Conservation (phyloP, 2,329 filamentous ascomycete species). For the Monilinia laxa region DNA sequence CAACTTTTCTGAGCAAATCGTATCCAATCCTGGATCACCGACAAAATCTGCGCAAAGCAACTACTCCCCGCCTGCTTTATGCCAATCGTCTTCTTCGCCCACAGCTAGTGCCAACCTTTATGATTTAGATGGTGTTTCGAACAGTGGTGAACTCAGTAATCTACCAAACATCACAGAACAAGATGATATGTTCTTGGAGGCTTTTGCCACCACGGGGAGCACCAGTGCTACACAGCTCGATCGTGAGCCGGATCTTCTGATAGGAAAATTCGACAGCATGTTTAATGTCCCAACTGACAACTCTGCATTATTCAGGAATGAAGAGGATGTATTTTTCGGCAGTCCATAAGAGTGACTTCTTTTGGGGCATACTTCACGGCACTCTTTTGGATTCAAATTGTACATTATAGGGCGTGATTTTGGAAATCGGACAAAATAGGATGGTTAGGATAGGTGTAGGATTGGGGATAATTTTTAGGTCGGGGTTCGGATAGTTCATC, state of each 20-base stretch:
- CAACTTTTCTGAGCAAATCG: slow-evolving; percentile 31
- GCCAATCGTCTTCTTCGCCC: slow-evolving; percentile 59
- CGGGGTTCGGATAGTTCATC: slow-evolving; percentile 5
- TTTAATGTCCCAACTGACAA: slow-evolving; percentile 30
- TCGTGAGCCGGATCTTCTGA: slow-evolving; percentile 37
- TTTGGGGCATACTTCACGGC: background rate
- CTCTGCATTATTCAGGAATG: slow-evolving; percentile 33
- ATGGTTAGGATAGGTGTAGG: slow-evolving; percentile 7
- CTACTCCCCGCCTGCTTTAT: slow-evolving; percentile 59
- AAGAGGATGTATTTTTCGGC: slow-evolving; percentile 40
- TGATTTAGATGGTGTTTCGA: slow-evolving; percentile 34
- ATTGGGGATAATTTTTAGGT: background rate
- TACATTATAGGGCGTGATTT: slow-evolving; percentile 20
- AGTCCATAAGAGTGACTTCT: slow-evolving; percentile 34
- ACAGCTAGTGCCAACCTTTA: slow-evolving; percentile 40
- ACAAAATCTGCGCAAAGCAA: slow-evolving; percentile 50
- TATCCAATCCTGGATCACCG: slow-evolving; percentile 48
- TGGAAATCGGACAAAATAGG: slow-evolving; percentile 19
- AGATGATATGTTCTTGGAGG: slow-evolving; percentile 42
- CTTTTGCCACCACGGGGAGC: slow-evolving; percentile 35
- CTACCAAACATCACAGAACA: slow-evolving; percentile 37
- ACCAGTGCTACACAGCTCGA: slow-evolving; percentile 35
- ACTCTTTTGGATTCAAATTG: slow-evolving; percentile 18
- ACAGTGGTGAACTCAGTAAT: slow-evolving; percentile 31
- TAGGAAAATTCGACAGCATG: slow-evolving; percentile 39